Conservation (phyloP, 2,329 filamentous ascomycete genomes). For the Aspergillus cejpii region DNA sequence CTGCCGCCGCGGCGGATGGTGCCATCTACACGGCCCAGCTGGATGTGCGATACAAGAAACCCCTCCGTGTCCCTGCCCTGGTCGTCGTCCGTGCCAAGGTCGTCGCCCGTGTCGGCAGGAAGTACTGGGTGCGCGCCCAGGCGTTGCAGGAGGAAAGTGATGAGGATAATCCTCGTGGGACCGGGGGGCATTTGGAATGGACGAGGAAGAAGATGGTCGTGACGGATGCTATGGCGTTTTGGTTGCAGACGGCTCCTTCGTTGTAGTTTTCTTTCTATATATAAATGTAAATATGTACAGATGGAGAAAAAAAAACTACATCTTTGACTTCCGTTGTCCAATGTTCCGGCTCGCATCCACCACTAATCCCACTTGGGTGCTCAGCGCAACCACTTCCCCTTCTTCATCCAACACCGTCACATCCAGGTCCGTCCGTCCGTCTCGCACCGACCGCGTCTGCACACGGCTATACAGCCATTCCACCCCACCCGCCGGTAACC, state of each 20-base stretch:
- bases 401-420: conserved; percentile 58
- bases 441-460: conserved; percentile 58
- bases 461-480: conserved; percentile 66
- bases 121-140: conserved; percentile 39
- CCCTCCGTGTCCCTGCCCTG: conserved; percentile 32
- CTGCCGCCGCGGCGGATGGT: conserved; percentile 15
- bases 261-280: no score
- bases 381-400: conserved; percentile 61
- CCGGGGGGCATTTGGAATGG: conserved; percentile 28
- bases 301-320: conserved; percentile 9
- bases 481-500: conserved; percentile 59
- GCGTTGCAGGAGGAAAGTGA: conserved; percentile 33
- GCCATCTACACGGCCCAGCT: conserved; percentile 37
- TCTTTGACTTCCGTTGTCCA: conserved; percentile 37
- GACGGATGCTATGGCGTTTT: conserved; percentile 39
- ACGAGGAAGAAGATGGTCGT: conserved; percentile 30
- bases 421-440: conserved; percentile 70
- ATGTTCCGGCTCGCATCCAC: conserved; percentile 59
- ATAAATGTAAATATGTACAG: no score
- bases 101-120: conserved; percentile 33
- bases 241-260: conserved; percentile 27
- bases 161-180: conserved; percentile 8
- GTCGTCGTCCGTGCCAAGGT: conserved; percentile 35
- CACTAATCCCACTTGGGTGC: conserved; percentile 61
- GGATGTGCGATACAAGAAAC: conserved; percentile 37